Evolutionary conservation across 2,329 filamentous ascomycete species (phyloP).

Genomic region (Monilinia vaccinii-corymbosi): DNA sequence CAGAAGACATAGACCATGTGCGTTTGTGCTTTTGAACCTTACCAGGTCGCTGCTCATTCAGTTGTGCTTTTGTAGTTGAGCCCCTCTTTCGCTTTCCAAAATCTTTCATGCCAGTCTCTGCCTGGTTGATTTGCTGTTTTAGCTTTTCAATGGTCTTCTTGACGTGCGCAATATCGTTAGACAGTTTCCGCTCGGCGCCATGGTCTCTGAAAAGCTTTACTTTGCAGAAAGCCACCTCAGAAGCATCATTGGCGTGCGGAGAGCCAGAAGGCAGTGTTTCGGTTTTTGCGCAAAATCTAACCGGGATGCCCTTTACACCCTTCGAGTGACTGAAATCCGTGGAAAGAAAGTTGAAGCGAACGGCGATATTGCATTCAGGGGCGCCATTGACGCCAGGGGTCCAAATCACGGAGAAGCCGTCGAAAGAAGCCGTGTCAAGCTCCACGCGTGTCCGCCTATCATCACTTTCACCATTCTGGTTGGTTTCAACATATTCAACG

Average conservation of each 20-base stretch:
- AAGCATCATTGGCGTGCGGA: constrained; percentile 36
- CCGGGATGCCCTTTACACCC: constrained; percentile 94
- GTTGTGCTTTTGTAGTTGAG: constrained; percentile 36
- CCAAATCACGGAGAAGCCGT: constrained; percentile 90
- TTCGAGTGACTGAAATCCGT: constrained; percentile 99
- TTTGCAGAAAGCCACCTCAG: constrained; percentile 88
- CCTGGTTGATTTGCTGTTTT: constrained; percentile 84
- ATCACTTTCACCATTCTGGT: constrained; percentile 49
- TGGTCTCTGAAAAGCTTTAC: constrained; percentile 96
- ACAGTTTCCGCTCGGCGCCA: constrained; percentile 87
- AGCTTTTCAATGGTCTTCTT: constrained; percentile 96
- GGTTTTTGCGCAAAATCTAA: constrained; percentile 87
- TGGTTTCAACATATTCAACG: constrained; percentile 78
- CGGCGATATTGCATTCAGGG: constrained; percentile 75
- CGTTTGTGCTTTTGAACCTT: constrained; percentile 86
- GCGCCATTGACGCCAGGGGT: constrained; percentile 59
- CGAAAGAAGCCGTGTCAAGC: constrained; percentile 72
- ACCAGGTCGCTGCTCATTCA: constrained; percentile 50
- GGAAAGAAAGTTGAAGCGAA: constrained; percentile 96
- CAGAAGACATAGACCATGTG: constrained; percentile 90
- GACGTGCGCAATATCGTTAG: constrained; percentile 88
- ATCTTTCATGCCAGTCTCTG: constrained; percentile 58
- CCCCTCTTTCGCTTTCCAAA: constrained; percentile 56
- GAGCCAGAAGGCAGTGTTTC: constrained; percentile 51
- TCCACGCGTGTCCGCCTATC: constrained; percentile 61